Evolutionary conservation across 306 rosid species (phyloP).

Genomic region (Canavalia gladiata): DNA sequence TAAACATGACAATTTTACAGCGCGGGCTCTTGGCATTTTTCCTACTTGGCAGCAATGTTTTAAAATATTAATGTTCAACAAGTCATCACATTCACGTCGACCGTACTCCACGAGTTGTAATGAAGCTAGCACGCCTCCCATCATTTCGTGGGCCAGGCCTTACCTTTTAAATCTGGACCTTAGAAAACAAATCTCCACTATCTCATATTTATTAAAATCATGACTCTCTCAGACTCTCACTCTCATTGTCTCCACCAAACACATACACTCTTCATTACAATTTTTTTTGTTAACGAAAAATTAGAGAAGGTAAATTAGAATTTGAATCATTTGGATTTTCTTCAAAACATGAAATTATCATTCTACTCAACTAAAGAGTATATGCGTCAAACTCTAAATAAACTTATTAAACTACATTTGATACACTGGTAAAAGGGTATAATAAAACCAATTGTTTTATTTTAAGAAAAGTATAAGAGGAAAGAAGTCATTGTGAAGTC

Average conservation of each 20-base stretch:
- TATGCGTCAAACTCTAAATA: neutral
- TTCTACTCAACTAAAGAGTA: too few species aligned
- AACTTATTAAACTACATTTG: neutral
- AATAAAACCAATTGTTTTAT: neutral
- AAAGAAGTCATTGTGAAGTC: too few species aligned
- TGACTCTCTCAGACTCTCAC: neutral
- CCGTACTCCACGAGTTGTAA: neutral
- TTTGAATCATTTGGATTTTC: neutral
- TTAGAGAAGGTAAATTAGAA: neutral
- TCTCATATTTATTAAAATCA: neutral
- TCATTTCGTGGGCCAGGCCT: conserved; percentile 14
- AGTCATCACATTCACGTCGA: conserved; percentile 13
- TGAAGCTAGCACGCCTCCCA: too few species aligned
- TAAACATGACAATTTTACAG: conserved; percentile 1
- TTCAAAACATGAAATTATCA: neutral
- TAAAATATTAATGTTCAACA: neutral
- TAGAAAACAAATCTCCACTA: neutral
- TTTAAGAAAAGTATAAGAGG: too few species aligned
- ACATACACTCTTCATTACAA: neutral
- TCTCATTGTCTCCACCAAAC: conserved; percentile 29
- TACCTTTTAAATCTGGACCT: neutral
- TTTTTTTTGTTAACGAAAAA: neutral
- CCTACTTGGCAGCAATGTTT: neutral
- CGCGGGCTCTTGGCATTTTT: neutral
- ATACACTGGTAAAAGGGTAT: neutral